These are phyloP conservation scores for Lactifluus subvellereus DNA, from an alignment of 768 basidiomycete species.

Conservation along the genomic window DNA sequence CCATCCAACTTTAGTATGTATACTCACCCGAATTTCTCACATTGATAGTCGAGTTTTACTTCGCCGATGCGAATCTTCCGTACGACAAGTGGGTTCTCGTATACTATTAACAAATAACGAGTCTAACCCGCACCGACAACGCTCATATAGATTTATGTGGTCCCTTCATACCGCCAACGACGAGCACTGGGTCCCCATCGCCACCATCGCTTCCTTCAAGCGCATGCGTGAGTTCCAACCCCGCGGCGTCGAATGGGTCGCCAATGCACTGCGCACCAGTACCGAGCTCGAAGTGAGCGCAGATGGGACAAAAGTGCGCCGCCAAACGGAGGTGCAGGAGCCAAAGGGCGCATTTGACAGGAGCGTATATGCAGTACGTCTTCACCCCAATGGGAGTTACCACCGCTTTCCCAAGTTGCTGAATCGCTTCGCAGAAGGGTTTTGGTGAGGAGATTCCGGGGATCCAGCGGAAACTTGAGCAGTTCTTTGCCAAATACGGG, in stretches of 20 bases:
- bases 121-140: background rate
- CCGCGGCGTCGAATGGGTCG: slow-evolving; percentile 63
- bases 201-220: slow-evolving; percentile 88
- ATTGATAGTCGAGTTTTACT: slow-evolving; percentile 85
- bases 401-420: background rate
- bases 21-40: background rate
- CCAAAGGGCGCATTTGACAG: slow-evolving; percentile 76
- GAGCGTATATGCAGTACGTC: slow-evolving; percentile 82
- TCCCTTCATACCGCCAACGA: slow-evolving; percentile 71
- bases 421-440: slow-evolving; percentile 60
- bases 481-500: slow-evolving; percentile 76
- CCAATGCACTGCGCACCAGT: slow-evolving; percentile 53
- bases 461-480: slow-evolving; percentile 69
- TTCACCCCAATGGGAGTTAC: background rate
- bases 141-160: slow-evolving; percentile 83
- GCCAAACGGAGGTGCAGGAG: slow-evolving; percentile 68
- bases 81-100: slow-evolving; percentile 63
- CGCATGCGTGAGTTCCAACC: slow-evolving; percentile 75
- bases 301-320: slow-evolving; percentile 63
- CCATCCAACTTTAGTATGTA: background rate
- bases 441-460: slow-evolving; percentile 62
- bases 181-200: slow-evolving; percentile 87
- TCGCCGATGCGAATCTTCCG: slow-evolving; percentile 93
- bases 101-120: background rate
- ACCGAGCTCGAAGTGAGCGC: slow-evolving; percentile 68